Evolutionary conservation across 164 flowering plant species (phyloP).

Genomic region (Warburgia ugandensis): DNA sequence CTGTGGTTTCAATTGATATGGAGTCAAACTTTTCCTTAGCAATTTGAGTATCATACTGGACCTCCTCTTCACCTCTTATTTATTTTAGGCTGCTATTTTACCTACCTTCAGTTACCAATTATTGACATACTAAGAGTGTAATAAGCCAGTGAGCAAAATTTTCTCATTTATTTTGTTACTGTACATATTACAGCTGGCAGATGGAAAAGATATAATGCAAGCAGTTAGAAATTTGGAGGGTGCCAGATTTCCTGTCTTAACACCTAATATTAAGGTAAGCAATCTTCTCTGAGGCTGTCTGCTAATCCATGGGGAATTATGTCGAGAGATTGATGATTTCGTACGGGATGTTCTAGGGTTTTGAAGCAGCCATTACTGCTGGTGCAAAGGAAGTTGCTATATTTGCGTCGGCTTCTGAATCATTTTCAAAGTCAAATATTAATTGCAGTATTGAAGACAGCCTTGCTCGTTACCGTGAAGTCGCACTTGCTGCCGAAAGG

Average conservation of each 20-base stretch:
- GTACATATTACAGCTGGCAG: conserved; percentile 56
- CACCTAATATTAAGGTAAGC: conserved; percentile 84
- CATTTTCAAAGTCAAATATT: conserved; percentile 90
- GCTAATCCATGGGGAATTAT: background rate
- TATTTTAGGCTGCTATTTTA: too few species aligned
- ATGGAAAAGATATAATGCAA: conserved; percentile 87
- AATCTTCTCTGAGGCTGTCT: background rate
- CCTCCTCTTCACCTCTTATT: too few species aligned
- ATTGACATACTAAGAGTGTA: too few species aligned
- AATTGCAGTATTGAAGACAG: conserved; percentile 94
- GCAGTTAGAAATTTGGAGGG: conserved; percentile 51
- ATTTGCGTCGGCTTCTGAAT: conserved; percentile 96
- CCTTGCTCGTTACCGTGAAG: conserved; percentile 67
- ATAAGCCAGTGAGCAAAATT: too few species aligned
- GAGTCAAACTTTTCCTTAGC: too few species aligned
- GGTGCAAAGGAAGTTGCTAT: conserved; percentile 95
- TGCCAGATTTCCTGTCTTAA: conserved; percentile 72
- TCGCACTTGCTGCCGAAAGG: conserved; percentile 67
- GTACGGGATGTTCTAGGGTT: conserved; percentile 45
- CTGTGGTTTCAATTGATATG: too few species aligned
- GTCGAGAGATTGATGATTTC: conserved; percentile 5
- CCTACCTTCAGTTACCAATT: too few species aligned
- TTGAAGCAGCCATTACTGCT: conserved; percentile 88
- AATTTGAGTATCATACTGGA: too few species aligned
- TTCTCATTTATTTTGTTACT: background rate